Percentiles rank a stretch among this genome's conserved stretches.
Conservation (phyloP, 768 basidiomycete species). For the Kondoa subrosea region DNA sequence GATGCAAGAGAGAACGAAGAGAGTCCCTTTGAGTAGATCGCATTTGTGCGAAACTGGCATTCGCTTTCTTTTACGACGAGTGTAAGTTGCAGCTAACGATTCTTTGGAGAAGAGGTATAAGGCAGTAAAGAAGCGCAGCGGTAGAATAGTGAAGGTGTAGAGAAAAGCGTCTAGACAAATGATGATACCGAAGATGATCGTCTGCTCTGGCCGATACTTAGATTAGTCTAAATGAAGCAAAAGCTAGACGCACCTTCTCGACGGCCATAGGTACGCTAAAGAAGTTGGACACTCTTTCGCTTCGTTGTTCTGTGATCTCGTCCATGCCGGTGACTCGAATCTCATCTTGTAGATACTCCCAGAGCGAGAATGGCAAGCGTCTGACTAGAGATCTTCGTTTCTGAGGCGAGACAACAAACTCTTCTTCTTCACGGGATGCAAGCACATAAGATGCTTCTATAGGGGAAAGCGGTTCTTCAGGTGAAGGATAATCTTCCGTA, state of each 20-base stretch:
- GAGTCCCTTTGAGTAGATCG: conserved; percentile 63
- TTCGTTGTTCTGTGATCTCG: conserved; percentile 72
- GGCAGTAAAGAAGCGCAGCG: conserved; percentile 64
- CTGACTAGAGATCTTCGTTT: background rate
- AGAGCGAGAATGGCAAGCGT: conserved; percentile 52
- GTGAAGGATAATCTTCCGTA: background rate
- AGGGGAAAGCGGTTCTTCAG: background rate
- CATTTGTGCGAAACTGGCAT: conserved; percentile 81
- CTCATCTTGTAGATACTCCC: conserved; percentile 83
- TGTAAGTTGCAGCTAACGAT: conserved; percentile 33
- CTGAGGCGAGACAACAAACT: no score
- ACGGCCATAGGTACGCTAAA: conserved; percentile 76
- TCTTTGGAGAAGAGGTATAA: conserved; percentile 34
- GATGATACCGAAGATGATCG: conserved; percentile 76
- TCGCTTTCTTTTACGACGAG: conserved; percentile 6
- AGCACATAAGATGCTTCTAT: background rate
- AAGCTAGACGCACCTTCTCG: conserved; percentile 54
- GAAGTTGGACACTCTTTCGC: conserved; percentile 89
- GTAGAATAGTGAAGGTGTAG: conserved; percentile 93
- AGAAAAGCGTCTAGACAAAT: conserved; percentile 93
- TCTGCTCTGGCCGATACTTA: conserved; percentile 37
- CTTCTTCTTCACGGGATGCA: no score
- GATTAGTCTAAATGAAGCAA: background rate
- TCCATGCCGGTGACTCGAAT: conserved; percentile 78
- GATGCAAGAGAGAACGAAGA: conserved; percentile 56